Evolutionary conservation across 2,329 filamentous ascomycete species (phyloP).

Genomic region (Parascedosporium putredinis): DNA sequence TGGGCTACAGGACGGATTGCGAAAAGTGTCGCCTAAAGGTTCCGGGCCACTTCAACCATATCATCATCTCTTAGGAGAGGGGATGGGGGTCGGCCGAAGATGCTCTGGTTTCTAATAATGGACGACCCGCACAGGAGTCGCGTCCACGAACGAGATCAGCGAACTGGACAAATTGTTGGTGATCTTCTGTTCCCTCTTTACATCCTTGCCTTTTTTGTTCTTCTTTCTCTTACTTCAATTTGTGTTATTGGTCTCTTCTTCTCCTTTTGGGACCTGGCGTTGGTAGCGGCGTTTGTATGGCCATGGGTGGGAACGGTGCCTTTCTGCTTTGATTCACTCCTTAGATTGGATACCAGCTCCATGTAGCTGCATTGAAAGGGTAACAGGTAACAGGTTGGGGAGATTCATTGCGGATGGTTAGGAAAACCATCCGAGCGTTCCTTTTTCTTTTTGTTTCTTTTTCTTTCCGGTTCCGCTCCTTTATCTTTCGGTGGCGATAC

Average conservation of each 20-base stretch:
- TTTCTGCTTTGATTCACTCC: neutral
- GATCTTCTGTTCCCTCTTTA: neutral
- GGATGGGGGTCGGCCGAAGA: conserved; percentile 12
- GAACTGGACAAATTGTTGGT: neutral
- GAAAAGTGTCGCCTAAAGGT: conserved; percentile 67
- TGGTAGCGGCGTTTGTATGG: neutral
- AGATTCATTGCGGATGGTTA: neutral
- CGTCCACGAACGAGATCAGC: neutral
- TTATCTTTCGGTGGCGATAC: too few species aligned
- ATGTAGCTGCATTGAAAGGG: neutral
- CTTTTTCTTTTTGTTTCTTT: neutral
- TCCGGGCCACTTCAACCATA: conserved; percentile 73
- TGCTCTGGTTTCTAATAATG: too few species aligned
- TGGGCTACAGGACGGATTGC: conserved; percentile 69
- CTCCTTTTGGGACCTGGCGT: neutral
- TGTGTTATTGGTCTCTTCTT: neutral
- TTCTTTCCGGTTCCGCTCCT: too few species aligned
- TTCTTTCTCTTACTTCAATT: neutral
- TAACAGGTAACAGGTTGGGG: neutral
- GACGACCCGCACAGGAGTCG: neutral
- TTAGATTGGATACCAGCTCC: conserved; percentile 1
- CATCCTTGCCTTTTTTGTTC: neutral
- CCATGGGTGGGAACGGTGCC: neutral
- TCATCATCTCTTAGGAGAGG: conserved; percentile 51
- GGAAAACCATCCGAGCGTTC: neutral